Conservation (phyloP, 345 rosid genomes). For the Gossypioides kirkii region DNA sequence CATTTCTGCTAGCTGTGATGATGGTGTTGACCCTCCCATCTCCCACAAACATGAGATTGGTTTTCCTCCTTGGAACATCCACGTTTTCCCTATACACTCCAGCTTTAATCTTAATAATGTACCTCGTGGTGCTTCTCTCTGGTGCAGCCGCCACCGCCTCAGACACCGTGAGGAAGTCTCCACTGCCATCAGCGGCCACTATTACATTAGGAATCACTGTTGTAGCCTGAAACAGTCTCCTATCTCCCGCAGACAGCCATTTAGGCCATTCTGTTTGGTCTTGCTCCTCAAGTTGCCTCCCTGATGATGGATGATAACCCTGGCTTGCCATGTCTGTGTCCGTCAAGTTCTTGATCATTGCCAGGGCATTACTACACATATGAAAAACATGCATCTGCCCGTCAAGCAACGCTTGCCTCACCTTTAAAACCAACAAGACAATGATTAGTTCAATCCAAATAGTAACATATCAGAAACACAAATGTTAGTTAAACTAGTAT, state of each 20-base stretch:
- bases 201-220: conserved; percentile 51
- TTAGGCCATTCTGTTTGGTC: conserved; percentile 46
- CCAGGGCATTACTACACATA: conserved; percentile 40
- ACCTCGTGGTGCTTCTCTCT: conserved; percentile 46
- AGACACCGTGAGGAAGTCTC: conserved; percentile 48
- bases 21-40: conserved; percentile 70
- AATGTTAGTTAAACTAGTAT: background rate
- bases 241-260: conserved; percentile 75
- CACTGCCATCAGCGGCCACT: conserved; percentile 88
- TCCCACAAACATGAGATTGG: conserved; percentile 81
- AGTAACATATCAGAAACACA: background rate
- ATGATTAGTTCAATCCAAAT: background rate
- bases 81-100: conserved; percentile 83
- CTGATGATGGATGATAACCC: conserved; percentile 1
- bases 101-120: conserved; percentile 66
- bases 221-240: conserved; percentile 61
- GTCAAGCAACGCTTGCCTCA: conserved; percentile 26
- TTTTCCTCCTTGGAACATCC: conserved; percentile 52
- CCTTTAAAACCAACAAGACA: background rate
- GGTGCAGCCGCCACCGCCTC: conserved; percentile 81
- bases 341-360: conserved; percentile 48
- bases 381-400: conserved; percentile 31
- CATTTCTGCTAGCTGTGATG: conserved; percentile 67
- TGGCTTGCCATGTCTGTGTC: conserved; percentile 27
- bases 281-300: conserved; percentile 22